Percentiles rank a stretch among this genome's conserved stretches.
These are phyloP conservation scores for Pachysandra terminalis DNA, from an alignment of 164 flowering plant species.

Conservation along the genomic window DNA sequence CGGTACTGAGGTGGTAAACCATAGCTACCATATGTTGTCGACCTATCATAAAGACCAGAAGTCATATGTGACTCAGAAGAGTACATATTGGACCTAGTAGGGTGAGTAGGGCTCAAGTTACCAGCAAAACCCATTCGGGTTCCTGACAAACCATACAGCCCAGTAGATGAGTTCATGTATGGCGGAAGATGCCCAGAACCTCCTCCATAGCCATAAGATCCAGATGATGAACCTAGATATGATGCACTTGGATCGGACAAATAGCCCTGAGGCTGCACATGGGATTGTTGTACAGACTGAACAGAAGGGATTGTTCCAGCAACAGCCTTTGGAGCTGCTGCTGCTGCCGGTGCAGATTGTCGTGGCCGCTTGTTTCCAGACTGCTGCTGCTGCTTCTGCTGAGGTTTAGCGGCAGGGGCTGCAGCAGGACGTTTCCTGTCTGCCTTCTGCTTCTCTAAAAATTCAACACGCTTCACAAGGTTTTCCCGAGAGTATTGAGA, in stretches of 20 bases:
- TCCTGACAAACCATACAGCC: slow-evolving; percentile 29
- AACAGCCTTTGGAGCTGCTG: slow-evolving; percentile 8
- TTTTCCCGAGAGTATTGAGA: slow-evolving; percentile 34
- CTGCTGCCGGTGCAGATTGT: slow-evolving; percentile 9
- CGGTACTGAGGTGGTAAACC: slow-evolving; percentile 33
- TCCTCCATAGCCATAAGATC: slow-evolving; percentile 22
- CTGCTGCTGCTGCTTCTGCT: slow-evolving; percentile 28
- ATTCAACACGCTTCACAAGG: slow-evolving; percentile 42
- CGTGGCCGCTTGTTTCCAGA: slow-evolving; percentile 34
- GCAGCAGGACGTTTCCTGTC: slow-evolving; percentile 39
- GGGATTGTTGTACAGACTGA: slow-evolving; percentile 20
- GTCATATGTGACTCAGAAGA: slow-evolving; percentile 28
- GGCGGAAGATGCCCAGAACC: slow-evolving; percentile 17
- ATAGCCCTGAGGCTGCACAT: slow-evolving; percentile 25
- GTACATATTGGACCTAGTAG: slow-evolving; percentile 25
- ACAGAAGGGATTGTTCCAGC: slow-evolving; percentile 12
- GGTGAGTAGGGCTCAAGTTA: slow-evolving; percentile 27
- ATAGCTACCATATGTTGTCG: slow-evolving; percentile 31
- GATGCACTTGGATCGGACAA: slow-evolving; percentile 20
- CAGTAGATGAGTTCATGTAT: slow-evolving; percentile 29
- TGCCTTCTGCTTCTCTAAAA: slow-evolving; percentile 43
- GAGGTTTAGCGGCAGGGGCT: slow-evolving; percentile 11
- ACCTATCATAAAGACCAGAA: slow-evolving; percentile 31
- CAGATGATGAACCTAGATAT: slow-evolving; percentile 28
- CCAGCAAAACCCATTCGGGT: slow-evolving; percentile 24